phyloP scores from a whole-genome alignment of 2,329 filamentous ascomycete species.

The Coniella vitis region DNA sequence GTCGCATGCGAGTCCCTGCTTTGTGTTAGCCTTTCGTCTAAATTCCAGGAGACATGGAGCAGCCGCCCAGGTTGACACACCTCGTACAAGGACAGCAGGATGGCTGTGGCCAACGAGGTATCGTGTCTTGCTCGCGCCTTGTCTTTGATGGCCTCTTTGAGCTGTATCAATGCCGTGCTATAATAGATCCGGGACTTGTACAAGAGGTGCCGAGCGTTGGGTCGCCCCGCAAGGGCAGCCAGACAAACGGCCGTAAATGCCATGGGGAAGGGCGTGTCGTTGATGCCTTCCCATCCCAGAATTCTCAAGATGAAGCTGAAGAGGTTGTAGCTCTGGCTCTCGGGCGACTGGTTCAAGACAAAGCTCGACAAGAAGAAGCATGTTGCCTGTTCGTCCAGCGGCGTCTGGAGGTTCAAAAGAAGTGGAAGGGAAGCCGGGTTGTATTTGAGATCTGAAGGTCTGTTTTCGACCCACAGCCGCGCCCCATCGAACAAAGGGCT shows the following conservation, averaged over 20 bases:
- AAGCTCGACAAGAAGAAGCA: slow-evolving; percentile 22
- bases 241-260: slow-evolving; percentile 20
- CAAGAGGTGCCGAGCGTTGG: slow-evolving; percentile 18
- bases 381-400: slow-evolving; percentile 21
- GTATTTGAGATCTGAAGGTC: not conserved
- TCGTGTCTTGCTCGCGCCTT: slow-evolving; percentile 17
- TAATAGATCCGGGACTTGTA: slow-evolving; percentile 19
- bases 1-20: slow-evolving; percentile 16
- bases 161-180: slow-evolving; percentile 18
- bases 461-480: not conserved
- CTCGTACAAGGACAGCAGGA: slow-evolving; percentile 22
- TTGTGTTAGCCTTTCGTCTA: too few species aligned
- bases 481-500: slow-evolving; percentile 11
- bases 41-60: too few species aligned
- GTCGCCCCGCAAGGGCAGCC: slow-evolving; percentile 20
- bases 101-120: slow-evolving; percentile 18
- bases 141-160: slow-evolving; percentile 19
- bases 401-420: slow-evolving; percentile 14
- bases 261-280: slow-evolving; percentile 19
- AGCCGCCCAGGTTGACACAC: slow-evolving; percentile 7
- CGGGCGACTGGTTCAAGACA: slow-evolving; percentile 18
- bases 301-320: slow-evolving; percentile 20
- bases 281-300: slow-evolving; percentile 16
- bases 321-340: slow-evolving; percentile 15
- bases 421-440: not conserved